Conservation (phyloP, 1,284 basidiomycete species). For the Cryptococcus wingfieldii region DNA sequence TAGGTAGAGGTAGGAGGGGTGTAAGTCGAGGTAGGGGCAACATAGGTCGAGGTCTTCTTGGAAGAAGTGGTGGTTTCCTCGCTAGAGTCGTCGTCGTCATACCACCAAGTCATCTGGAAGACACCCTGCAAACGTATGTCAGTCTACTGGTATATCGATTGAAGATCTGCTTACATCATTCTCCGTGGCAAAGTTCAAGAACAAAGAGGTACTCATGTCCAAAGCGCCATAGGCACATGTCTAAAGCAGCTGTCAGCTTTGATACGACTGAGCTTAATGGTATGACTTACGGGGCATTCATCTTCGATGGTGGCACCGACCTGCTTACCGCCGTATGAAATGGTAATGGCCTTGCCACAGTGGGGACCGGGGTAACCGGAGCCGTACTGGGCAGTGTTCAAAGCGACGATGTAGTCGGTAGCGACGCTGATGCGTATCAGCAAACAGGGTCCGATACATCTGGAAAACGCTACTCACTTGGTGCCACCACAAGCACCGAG, state of each 20-base stretch:
- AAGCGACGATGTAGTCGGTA: slow-evolving; percentile 45
- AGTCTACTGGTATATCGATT: no score
- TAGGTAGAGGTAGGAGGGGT: slow-evolving; percentile 31
- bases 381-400: slow-evolving; percentile 42
- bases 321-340: slow-evolving; percentile 60
- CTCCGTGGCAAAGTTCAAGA: slow-evolving; percentile 49
- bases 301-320: slow-evolving; percentile 65
- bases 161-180: no score
- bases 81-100: slow-evolving; percentile 27
- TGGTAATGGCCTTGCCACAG: slow-evolving; percentile 63
- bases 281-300: slow-evolving; percentile 45
- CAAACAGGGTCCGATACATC: slow-evolving; percentile 41
- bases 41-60: slow-evolving; percentile 19
- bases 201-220: slow-evolving; percentile 72
- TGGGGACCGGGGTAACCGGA: slow-evolving; percentile 56
- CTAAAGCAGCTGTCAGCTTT: no score
- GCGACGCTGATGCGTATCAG: background rate
- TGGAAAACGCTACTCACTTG: slow-evolving; percentile 5
- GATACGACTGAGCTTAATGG: no score
- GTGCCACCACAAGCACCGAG: slow-evolving; percentile 38
- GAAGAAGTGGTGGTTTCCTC: slow-evolving; percentile 27
- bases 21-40: slow-evolving; percentile 31
- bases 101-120: slow-evolving; percentile 60
- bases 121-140: slow-evolving; percentile 50
- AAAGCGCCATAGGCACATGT: slow-evolving; percentile 57